Evolutionary conservation across 805 yeast species (phyloP).

Genomic region (Lachancea sp.): DNA sequence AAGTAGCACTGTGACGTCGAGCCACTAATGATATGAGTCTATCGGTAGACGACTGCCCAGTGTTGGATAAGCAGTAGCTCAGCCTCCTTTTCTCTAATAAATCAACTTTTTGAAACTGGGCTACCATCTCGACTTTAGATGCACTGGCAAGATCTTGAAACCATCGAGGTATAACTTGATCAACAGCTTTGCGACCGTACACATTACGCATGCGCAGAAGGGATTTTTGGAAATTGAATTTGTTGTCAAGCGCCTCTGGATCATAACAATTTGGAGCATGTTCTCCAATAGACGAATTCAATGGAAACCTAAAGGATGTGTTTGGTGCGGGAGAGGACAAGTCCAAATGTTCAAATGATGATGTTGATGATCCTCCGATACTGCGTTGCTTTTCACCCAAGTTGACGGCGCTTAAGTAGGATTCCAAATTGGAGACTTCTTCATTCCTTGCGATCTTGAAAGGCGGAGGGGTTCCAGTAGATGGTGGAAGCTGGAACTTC

Average conservation of each 20-base stretch:
- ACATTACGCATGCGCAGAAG: constrained; percentile 14
- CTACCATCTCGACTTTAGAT: constrained; percentile 30
- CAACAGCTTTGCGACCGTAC: constrained; percentile 16
- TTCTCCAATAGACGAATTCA: neutral
- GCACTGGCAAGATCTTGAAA: constrained; percentile 31
- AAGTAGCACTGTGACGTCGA: no score
- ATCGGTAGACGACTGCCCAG: neutral
- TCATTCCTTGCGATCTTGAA: constrained; percentile 29
- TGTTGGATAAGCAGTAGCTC: constrained; percentile 31
- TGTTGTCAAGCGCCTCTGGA: constrained; percentile 8
- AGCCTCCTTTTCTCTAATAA: constrained; percentile 62
- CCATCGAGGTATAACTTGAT: constrained; percentile 48
- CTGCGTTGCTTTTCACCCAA: constrained; percentile 18
- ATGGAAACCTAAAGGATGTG: constrained; percentile 9
- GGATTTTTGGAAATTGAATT: constrained; percentile 25
- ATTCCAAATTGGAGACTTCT: constrained; percentile 27
- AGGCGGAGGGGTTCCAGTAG: constrained; percentile 15
- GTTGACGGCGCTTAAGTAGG: constrained; percentile 29
- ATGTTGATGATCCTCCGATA: neutral
- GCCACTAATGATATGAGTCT: neutral
- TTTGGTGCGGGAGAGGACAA: neutral
- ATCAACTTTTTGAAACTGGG: constrained; percentile 62
- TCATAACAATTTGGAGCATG: neutral
- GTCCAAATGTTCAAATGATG: neutral
- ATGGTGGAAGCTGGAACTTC: constrained; percentile 28